Conservation (phyloP, 768 basidiomycete genomes). For the Ramaria sp. region DNA sequence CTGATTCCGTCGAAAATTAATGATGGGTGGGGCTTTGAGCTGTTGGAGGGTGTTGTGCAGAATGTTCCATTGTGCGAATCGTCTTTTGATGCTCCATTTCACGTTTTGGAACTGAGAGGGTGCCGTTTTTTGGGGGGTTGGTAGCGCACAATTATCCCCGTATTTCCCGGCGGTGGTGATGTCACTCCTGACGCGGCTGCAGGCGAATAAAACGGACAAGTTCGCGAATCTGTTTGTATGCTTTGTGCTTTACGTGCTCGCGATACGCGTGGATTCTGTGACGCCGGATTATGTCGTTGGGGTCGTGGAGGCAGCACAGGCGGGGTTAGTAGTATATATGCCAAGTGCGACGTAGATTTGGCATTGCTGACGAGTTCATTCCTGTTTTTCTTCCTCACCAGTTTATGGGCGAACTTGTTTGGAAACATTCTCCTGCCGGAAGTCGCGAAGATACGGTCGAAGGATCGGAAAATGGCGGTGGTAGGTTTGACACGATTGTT, state of each 20-base stretch:
- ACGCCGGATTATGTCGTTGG: conserved; percentile 70
- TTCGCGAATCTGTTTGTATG: conserved; percentile 74
- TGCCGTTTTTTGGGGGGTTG: not conserved
- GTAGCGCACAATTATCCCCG: conserved; percentile 51
- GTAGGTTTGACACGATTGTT: conserved; percentile 75
- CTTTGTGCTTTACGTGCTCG: conserved; percentile 69
- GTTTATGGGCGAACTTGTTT: conserved; percentile 74
- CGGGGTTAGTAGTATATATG: conserved; percentile 44
- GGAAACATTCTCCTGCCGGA: conserved; percentile 72
- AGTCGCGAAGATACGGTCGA: conserved; percentile 65
- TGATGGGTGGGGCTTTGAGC: conserved; percentile 86
- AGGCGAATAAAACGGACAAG: conserved; percentile 80
- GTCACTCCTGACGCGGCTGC: conserved; percentile 74
- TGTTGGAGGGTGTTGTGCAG: conserved; percentile 68
- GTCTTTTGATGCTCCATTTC: not conserved
- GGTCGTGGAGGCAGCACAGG: conserved; percentile 77
- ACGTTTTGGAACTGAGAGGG: not conserved
- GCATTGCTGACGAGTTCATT: too few relatives aligned
- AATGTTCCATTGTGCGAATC: conserved; percentile 63
- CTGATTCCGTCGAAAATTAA: conserved; percentile 80
- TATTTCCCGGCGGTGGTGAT: conserved; percentile 66
- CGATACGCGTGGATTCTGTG: conserved; percentile 62
- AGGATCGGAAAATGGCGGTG: conserved; percentile 76
- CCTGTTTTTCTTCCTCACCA: conserved; percentile 14
- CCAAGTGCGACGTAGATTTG: not conserved